Conservation (phyloP, 768 basidiomycete genomes). For the Lentinula raphanica region DNA sequence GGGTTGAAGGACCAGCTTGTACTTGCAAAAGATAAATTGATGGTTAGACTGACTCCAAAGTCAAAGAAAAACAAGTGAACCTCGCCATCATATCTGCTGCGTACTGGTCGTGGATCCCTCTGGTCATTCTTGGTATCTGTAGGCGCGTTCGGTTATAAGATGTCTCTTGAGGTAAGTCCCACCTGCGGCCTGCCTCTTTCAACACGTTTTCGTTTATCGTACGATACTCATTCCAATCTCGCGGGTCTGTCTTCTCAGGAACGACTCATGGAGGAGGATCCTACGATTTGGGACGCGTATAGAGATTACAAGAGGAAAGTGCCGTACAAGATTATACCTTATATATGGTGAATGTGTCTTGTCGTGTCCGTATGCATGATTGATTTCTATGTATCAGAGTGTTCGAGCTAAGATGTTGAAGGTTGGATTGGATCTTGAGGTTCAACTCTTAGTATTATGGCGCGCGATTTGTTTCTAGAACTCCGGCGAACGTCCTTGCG, state of each 20-base stretch:
- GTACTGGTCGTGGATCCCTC: slow-evolving; percentile 30
- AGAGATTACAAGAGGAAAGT: slow-evolving; percentile 23
- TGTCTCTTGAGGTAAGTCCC: slow-evolving; percentile 24
- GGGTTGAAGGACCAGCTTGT: slow-evolving; percentile 33
- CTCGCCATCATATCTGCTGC: slow-evolving; percentile 19
- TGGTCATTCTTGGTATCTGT: slow-evolving; percentile 19
- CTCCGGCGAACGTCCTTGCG: too few species aligned
- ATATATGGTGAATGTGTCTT: slow-evolving; percentile 14
- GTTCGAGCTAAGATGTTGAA: too few species aligned
- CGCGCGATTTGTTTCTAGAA: too few species aligned
- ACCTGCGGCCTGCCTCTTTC: not conserved
- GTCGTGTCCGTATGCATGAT: too few species aligned
- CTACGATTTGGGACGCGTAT: slow-evolving; percentile 20
- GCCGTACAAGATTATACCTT: slow-evolving; percentile 24
- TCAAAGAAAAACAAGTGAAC: too few species aligned
- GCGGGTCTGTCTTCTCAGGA: too few species aligned
- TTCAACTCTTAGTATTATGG: too few species aligned
- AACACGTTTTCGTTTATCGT: too few species aligned
- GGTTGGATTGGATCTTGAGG: too few species aligned
- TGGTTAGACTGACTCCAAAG: not conserved
- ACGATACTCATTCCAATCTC: too few species aligned
- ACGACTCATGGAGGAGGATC: slow-evolving; percentile 20
- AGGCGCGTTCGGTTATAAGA: slow-evolving; percentile 25
- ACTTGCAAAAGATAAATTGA: slow-evolving; percentile 17
- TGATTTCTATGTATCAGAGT: too few species aligned